Conservation (phyloP, 306 rosid species). For the Glycine latifolia region DNA sequence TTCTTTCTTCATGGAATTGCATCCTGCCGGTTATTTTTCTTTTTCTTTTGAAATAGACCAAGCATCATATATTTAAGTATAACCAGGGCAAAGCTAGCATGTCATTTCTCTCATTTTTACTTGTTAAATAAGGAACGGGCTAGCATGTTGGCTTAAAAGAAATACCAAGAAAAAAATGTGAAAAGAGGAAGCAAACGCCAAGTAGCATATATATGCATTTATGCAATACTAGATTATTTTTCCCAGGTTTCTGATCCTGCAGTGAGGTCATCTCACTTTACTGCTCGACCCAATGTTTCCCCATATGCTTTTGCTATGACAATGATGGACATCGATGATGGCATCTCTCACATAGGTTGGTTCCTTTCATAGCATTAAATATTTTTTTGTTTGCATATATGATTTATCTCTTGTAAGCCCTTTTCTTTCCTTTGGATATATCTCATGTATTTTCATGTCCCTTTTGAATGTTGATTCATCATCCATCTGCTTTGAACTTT, state of each 20-base stretch:
- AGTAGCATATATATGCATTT: background rate
- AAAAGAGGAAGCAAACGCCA: conserved; percentile 6
- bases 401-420: background rate
- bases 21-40: background rate
- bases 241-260: conserved; percentile 56
- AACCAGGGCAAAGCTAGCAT: background rate
- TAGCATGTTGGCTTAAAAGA: background rate
- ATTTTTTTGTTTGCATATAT: background rate
- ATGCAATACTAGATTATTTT: background rate
- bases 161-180: background rate
- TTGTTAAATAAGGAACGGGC: conserved; percentile 1
- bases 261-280: conserved; percentile 60
- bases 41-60: background rate
- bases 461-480: background rate
- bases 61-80: background rate
- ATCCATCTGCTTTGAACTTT: conserved; percentile 16
- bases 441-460: background rate
- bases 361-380: background rate
- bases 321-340: conserved; percentile 64
- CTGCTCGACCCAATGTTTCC: conserved; percentile 56
- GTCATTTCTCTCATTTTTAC: background rate
- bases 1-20: background rate
- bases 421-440: background rate
- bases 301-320: conserved; percentile 59
- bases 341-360: conserved; percentile 60